A percentile compares a stretch with the other conserved stretches of the same genome.
Evolutionary conservation across 2,329 filamentous ascomycete genomes (phyloP).

Genomic region (Aspergillus alliaceus): DNA sequence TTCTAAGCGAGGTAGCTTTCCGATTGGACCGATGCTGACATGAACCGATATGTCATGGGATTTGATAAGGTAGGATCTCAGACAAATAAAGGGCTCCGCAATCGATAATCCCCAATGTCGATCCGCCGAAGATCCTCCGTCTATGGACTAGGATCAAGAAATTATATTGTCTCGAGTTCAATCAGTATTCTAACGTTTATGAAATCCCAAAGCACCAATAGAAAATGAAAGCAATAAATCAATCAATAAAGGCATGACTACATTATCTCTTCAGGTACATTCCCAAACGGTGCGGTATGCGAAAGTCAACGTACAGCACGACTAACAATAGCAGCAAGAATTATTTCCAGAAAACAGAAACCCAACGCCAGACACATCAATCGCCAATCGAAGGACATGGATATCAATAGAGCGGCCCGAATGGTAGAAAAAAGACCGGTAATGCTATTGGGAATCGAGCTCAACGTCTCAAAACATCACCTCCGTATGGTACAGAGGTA

Average conservation of each 20-base stretch:
- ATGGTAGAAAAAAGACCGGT: constrained; percentile 10
- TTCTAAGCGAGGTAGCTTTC: neutral
- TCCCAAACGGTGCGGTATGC: neutral
- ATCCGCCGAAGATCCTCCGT: neutral
- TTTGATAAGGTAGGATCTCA: neutral
- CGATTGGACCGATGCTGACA: neutral
- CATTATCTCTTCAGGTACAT: constrained; percentile 4
- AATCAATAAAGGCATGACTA: neutral
- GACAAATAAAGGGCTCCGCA: neutral
- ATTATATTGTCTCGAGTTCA: neutral
- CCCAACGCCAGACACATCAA: constrained; percentile 31
- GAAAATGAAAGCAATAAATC: neutral
- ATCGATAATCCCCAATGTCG: neutral
- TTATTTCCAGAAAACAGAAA: constrained; percentile 19
- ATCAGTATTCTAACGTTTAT: too few relatives aligned
- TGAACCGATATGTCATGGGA: neutral
- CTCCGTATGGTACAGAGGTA: constrained; percentile 3
- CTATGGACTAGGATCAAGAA: neutral
- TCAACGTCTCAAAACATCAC: constrained; percentile 17
- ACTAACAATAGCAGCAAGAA: neutral
- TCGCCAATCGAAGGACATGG: constrained; percentile 32
- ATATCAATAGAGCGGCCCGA: constrained; percentile 31
- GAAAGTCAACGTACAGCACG: neutral
- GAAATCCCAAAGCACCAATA: neutral
- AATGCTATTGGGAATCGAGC: constrained; percentile 21